Conservation (phyloP, 1,284 basidiomycete genomes). For the Coniophora puteana region DNA sequence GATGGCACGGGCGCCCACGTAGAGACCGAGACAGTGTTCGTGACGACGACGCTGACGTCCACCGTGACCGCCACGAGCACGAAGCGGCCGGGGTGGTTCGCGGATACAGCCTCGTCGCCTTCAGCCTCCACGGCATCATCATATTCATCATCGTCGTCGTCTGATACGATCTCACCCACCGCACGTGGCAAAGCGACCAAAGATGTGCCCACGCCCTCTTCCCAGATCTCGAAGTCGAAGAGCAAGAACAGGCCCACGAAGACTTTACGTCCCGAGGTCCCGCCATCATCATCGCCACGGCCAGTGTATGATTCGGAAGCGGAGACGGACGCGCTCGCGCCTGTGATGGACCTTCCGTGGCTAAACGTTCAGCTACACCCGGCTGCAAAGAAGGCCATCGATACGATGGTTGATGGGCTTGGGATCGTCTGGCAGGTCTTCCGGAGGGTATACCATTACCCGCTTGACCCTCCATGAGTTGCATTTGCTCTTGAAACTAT, state of each 20-base stretch:
- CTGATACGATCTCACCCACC: constrained; percentile 8
- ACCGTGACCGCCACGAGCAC: too few species aligned
- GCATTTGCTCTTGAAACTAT: neutral
- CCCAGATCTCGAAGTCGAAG: constrained; percentile 9
- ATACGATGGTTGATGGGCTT: constrained; percentile 33
- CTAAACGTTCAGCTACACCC: constrained; percentile 24
- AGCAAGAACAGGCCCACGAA: too few species aligned
- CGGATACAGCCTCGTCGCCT: constrained; percentile 7
- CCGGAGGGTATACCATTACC: constrained; percentile 53
- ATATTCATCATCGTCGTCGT: constrained; percentile 5
- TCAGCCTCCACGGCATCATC: constrained; percentile 2
- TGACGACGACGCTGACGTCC: constrained; percentile 37
- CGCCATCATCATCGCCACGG: too few species aligned
- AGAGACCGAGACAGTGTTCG: constrained; percentile 22
- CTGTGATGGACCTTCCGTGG: constrained; percentile 15
- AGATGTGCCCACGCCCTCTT: constrained; percentile 14
- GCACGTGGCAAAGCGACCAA: constrained; percentile 9
- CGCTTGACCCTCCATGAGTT: constrained; percentile 43
- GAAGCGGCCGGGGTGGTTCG: too few species aligned
- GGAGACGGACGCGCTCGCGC: constrained; percentile 14
- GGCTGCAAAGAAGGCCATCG: constrained; percentile 19
- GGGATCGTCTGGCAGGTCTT: constrained; percentile 45
- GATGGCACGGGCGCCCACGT: neutral
- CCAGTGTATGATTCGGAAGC: too few species aligned
- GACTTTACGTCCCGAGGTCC: too few species aligned